Conservation (phyloP, 495 filamentous ascomycete species). For the Penicillium goetzii region DNA sequence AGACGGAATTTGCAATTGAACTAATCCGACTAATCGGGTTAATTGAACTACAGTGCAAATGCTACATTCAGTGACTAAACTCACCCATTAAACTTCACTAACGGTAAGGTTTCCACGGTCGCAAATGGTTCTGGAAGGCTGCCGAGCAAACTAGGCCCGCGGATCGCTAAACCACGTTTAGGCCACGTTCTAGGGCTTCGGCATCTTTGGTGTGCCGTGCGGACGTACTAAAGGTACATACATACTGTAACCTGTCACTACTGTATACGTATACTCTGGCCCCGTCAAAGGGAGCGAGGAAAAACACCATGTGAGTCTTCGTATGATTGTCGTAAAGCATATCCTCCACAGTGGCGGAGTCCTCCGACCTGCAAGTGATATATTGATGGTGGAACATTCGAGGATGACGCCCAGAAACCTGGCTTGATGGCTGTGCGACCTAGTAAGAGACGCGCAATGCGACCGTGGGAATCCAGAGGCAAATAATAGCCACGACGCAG, state of each 20-base stretch:
- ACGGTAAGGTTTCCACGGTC: neutral
- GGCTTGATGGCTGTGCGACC: neutral
- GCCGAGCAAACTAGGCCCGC: neutral
- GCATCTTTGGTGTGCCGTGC: neutral
- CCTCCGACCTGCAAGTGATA: neutral
- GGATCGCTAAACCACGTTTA: slow-evolving; percentile 12
- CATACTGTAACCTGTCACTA: no score
- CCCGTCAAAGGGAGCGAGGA: neutral
- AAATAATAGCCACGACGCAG: neutral
- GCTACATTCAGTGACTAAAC: neutral
- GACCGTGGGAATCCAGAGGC: neutral
- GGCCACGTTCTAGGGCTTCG: slow-evolving; percentile 10
- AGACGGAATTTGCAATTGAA: no score
- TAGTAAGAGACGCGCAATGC: neutral
- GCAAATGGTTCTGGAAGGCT: slow-evolving; percentile 14
- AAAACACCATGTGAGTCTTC: neutral
- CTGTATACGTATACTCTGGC: no score
- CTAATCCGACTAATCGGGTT: neutral
- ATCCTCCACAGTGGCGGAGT: neutral
- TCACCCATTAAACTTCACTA: neutral
- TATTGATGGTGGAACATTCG: neutral
- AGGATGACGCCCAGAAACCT: neutral
- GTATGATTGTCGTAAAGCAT: neutral
- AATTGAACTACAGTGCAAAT: neutral
- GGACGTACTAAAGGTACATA: neutral